These are phyloP conservation scores for Lasiodiplodia sp. DNA, from an alignment of 2,329 filamentous ascomycete species.

Conservation along the genomic window DNA sequence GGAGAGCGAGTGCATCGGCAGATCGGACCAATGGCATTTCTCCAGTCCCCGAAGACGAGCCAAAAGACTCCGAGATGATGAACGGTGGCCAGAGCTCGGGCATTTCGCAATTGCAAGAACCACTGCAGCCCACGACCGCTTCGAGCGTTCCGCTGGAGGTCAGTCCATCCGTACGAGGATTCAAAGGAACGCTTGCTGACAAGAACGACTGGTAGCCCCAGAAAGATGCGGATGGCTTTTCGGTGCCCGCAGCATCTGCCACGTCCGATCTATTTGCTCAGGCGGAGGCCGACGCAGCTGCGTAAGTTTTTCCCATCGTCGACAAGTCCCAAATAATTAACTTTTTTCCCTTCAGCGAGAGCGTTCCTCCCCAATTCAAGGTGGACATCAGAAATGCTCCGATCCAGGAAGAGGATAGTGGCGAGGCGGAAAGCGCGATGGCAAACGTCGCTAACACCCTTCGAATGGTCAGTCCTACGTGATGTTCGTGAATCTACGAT, in stretches of 20 bases:
- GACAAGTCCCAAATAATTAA: background rate
- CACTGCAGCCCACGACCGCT: constrained; percentile 40
- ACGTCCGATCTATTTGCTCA: constrained; percentile 65
- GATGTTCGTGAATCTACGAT: constrained; percentile 32
- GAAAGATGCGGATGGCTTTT: constrained; percentile 79
- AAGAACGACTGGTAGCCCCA: constrained; percentile 41
- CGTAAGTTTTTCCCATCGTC: constrained; percentile 36
- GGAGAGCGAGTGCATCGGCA: constrained; percentile 31
- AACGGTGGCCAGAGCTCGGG: constrained; percentile 45
- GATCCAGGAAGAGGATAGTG: constrained; percentile 77
- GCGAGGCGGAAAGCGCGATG: constrained; percentile 75
- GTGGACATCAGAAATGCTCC: constrained; percentile 81
- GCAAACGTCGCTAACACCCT: constrained; percentile 79
- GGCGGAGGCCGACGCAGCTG: constrained; percentile 70
- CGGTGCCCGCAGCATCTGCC: constrained; percentile 69
- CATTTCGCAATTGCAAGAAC: constrained; percentile 47
- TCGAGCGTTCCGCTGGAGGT: constrained; percentile 42
- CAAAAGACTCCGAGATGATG: constrained; percentile 35
- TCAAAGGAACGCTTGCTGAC: background rate
- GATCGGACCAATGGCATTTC: constrained; percentile 42
- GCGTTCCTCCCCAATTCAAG: constrained; percentile 67
- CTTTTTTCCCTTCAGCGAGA: constrained; percentile 37
- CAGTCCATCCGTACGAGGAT: constrained; percentile 1
- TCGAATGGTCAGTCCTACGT: constrained; percentile 55
- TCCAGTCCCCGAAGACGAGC: constrained; percentile 36